These are phyloP conservation scores for Chionographis japonica DNA, from an alignment of 106 monocot species.

Conservation along the genomic window DNA sequence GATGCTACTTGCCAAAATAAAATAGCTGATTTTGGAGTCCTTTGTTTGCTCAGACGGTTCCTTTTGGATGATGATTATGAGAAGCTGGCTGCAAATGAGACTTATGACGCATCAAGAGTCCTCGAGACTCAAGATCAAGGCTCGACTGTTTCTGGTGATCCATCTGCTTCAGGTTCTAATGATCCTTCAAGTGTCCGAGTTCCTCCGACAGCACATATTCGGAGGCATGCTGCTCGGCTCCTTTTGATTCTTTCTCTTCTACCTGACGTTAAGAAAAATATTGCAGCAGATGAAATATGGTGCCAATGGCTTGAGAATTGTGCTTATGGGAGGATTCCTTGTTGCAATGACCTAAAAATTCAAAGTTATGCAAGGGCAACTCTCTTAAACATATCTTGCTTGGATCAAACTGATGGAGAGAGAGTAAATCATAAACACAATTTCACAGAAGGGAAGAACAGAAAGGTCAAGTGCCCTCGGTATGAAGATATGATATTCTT, in stretches of 20 bases:
- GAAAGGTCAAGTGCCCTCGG: conserved; percentile 33
- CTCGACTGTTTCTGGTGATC: conserved; percentile 26
- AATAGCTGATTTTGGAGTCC: conserved; percentile 65
- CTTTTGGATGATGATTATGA: conserved; percentile 92
- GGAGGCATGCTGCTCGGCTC: conserved; percentile 88
- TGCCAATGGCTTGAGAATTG: conserved; percentile 95
- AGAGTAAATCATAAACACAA: neutral
- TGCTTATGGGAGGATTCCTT: conserved; percentile 53
- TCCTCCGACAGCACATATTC: conserved; percentile 87
- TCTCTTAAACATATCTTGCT: conserved; percentile 56
- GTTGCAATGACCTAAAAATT: conserved; percentile 79
- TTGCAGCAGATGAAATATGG: conserved; percentile 51
- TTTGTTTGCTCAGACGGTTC: conserved; percentile 76
- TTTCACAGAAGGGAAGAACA: conserved; percentile 9
- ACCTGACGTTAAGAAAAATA: conserved; percentile 50
- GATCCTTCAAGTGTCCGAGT: conserved; percentile 75
- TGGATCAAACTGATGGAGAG: conserved; percentile 17
- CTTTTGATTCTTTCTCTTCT: conserved; percentile 71
- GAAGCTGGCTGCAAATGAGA: conserved; percentile 79
- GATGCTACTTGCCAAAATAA: conserved; percentile 62
- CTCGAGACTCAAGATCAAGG: conserved; percentile 46
- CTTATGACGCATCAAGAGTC: conserved; percentile 82
- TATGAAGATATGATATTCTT: conserved; percentile 90
- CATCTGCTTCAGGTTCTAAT: conserved; percentile 34
- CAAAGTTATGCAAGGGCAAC: conserved; percentile 85